phyloP scores from a whole-genome alignment of 2,329 filamentous ascomycete species.

The Stagonosporopsis cucurbitacearum region DNA sequence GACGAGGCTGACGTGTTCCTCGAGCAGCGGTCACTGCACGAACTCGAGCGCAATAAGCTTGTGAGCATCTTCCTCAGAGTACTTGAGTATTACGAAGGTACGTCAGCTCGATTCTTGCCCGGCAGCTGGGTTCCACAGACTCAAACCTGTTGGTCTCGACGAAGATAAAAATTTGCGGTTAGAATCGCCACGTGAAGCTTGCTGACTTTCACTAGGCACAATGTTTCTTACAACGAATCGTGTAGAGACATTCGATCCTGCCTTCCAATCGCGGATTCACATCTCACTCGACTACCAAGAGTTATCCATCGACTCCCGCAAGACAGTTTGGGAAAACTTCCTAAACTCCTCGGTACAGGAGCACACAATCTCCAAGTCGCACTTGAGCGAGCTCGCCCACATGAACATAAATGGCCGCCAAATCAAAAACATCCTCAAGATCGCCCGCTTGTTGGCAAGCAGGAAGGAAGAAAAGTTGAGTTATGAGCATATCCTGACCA shows the following conservation, averaged over 20 bases:
- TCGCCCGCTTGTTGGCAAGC: constrained; percentile 35
- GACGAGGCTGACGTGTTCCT: constrained; percentile 69
- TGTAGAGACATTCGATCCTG: constrained; percentile 40
- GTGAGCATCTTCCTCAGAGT: constrained; percentile 49
- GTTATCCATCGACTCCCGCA: constrained; percentile 29
- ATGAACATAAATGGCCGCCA: constrained; percentile 58
- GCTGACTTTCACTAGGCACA: background rate
- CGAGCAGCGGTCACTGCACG: constrained; percentile 54
- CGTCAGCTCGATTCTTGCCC: constrained; percentile 2
- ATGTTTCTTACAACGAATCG: constrained; percentile 48
- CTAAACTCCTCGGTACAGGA: constrained; percentile 23
- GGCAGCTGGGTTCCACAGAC: background rate
- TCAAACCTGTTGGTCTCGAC: background rate
- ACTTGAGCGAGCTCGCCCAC: constrained; percentile 49
- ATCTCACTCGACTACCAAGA: constrained; percentile 39
- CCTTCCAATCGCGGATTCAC: constrained; percentile 44
- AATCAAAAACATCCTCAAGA: constrained; percentile 57
- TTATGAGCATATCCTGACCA: constrained; percentile 41
- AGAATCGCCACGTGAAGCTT: background rate
- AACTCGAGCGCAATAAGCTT: constrained; percentile 47
- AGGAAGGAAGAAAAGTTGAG: constrained; percentile 36
- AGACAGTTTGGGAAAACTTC: constrained; percentile 42
- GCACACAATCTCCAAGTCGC: constrained; percentile 27
- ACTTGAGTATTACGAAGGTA: constrained; percentile 44
- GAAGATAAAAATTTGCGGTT: background rate